Base-by-base conservation (phyloP, 164 flowering plant genomes). In the Nymphaea colorata region DNA sequence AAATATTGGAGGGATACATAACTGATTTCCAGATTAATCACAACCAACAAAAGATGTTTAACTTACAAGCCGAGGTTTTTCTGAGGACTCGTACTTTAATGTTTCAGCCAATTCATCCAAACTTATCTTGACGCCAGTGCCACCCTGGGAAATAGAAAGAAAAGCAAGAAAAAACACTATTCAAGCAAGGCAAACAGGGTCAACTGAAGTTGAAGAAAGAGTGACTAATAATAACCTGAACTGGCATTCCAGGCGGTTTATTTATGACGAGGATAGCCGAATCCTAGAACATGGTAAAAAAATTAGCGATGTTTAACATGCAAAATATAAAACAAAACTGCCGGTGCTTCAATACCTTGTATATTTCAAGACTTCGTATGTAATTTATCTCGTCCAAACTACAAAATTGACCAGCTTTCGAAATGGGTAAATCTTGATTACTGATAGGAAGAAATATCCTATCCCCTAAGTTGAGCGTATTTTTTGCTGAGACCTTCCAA, bases 201-300 rank as follows among this genome's bases (percentile, higher is more conserved):
- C 64, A 70, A 17, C 18, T 41, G 3, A 25, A 61, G 47, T 62
- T 4, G 18, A 41, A 68, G 10, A n/a, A 61, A 11, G 16, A 61
- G 16, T 36, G 16, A n/a, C 64, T 61, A n/a, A 61, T n/a, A 5
- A 61, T 3, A 61, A 93, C 98, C 87, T 94, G 98, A 73, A 94
- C 98, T 59, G 98, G 90, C 85, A 94, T 77, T 68, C 97, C 96
- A 7, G 83, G 87, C 70, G 99, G 99, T 70, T 94, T 94, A 70
- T 94, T 94, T 71, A 94, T 45, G 62, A 81, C 93, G 71, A 94
- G 76, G 69, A 94, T 89, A 10, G 92, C 89, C 51, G 90, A 72
- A 82, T 91, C 99, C 99, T 94, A 69, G 61, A 68, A 7, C 25
- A 45, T 55, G 68, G 4, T 55, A n/a, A 61, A 3, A n/a, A n/a